A percentile compares a stretch with the other conserved stretches of the same genome.
phyloP scores from a whole-genome alignment of 75 land plant species.

The Picea glauca region DNA sequence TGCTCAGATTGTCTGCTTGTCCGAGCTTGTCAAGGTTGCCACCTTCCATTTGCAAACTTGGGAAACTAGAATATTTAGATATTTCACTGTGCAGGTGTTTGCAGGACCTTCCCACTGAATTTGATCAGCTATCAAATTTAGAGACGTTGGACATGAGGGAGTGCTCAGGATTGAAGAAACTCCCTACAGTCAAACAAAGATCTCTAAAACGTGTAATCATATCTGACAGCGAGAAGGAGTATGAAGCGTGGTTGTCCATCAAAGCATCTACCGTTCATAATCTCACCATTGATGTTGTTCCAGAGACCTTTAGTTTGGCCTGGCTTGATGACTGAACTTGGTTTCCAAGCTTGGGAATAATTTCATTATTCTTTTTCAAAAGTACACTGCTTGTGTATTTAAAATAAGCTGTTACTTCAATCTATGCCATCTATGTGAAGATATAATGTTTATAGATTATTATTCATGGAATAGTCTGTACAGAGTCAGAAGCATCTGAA shows the following conservation, averaged over 20 bases:
- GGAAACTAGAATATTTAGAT: slow-evolving; percentile 38
- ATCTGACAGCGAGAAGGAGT: background rate
- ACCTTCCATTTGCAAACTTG: slow-evolving; percentile 25
- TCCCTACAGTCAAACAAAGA: slow-evolving; percentile 19
- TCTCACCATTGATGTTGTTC: slow-evolving; percentile 36
- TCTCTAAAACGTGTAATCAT: background rate
- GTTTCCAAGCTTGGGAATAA: too few species aligned
- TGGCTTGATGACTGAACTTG: slow-evolving; percentile 47
- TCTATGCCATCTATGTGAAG: too few species aligned
- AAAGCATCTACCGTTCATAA: slow-evolving; percentile 27
- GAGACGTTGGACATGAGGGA: slow-evolving; percentile 66
- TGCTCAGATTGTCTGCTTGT: slow-evolving; percentile 47
- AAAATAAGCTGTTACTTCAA: too few species aligned
- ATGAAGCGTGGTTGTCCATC: background rate
- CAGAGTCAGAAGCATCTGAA: too few species aligned
- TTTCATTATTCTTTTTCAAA: too few species aligned
- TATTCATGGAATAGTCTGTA: too few species aligned
- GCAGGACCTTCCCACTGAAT: slow-evolving; percentile 35
- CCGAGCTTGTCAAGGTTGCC: slow-evolving; percentile 41
- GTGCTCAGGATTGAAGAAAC: slow-evolving; percentile 27
- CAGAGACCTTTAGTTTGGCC: slow-evolving; percentile 32
- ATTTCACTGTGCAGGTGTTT: slow-evolving; percentile 46
- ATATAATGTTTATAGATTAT: too few species aligned
- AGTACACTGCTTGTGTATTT: too few species aligned
- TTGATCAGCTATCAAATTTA: slow-evolving; percentile 29